phyloP scores from a whole-genome alignment of 2,329 filamentous ascomycete species.

The Myotisia sp. region DNA sequence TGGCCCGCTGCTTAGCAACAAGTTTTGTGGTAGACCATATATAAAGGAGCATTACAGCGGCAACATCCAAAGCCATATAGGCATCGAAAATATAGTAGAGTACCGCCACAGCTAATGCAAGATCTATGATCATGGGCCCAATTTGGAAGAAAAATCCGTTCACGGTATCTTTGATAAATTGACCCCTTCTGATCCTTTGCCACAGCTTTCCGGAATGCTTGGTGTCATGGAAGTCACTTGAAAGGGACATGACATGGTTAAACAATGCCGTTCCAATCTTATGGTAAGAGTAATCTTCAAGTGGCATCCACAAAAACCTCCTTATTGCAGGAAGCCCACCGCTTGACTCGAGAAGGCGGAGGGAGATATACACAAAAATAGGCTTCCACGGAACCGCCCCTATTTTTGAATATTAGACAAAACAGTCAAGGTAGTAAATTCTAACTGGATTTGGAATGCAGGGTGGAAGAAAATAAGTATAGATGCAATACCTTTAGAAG shows the following conservation, averaged over 20 bases:
- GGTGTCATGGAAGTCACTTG: conserved; percentile 55
- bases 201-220: conserved; percentile 52
- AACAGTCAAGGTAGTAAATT: conserved; percentile 2
- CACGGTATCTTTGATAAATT: conserved; percentile 45
- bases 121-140: conserved; percentile 47
- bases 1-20: conserved; percentile 25
- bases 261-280: conserved; percentile 48
- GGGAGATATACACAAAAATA: conserved; percentile 38
- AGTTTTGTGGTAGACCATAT: conserved; percentile 35
- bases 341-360: conserved; percentile 37
- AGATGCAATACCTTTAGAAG: conserved; percentile 26
- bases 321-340: conserved; percentile 39
- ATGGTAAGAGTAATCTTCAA: conserved; percentile 45
- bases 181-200: conserved; percentile 50
- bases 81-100: conserved; percentile 49
- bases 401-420: no score
- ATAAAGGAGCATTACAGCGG: conserved; percentile 36
- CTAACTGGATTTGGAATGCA: neutral
- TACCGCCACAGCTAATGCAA: conserved; percentile 46
- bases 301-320: conserved; percentile 38
- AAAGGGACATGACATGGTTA: conserved; percentile 53
- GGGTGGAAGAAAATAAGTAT: neutral
- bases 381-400: conserved; percentile 39
- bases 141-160: conserved; percentile 47
- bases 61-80: conserved; percentile 42